phyloP scores from a whole-genome alignment of 31 red algal species.

The Porphyra umbilicalis region DNA sequence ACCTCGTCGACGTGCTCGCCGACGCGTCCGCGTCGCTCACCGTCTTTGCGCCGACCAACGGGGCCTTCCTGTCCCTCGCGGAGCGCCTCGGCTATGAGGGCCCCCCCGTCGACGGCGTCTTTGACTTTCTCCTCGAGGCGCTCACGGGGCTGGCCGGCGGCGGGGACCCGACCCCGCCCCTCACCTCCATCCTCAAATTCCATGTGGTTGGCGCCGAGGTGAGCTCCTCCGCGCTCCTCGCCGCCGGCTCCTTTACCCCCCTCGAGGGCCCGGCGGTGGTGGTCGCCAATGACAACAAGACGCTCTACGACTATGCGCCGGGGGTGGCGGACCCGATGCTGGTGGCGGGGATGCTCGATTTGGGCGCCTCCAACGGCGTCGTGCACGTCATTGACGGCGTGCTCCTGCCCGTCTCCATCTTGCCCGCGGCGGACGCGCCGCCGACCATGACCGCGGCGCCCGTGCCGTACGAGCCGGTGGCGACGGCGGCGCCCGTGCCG shows the following conservation, averaged over 20 bases:
- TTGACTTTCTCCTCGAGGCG: neutral
- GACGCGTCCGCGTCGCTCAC: neutral
- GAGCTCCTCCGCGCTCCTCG: neutral
- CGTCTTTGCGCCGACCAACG: neutral
- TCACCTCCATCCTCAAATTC: neutral
- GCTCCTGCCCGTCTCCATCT: too few species aligned
- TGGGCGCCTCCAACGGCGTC: neutral
- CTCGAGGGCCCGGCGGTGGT: neutral
- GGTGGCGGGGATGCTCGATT: slow-evolving; percentile 1
- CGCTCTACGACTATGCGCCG: neutral
- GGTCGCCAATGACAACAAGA: neutral
- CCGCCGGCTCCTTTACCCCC: neutral
- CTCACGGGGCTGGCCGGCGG: neutral
- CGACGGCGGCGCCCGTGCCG: too few species aligned
- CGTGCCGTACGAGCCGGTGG: too few species aligned
- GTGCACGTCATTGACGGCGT: neutral
- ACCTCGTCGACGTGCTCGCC: neutral
- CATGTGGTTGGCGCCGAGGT: neutral
- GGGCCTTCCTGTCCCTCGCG: neutral
- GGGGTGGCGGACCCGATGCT: neutral
- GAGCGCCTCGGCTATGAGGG: neutral
- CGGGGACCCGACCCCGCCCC: neutral
- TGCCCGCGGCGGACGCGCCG: too few species aligned
- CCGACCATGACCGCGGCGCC: too few species aligned
- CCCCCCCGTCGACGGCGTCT: neutral